phyloP scores from a whole-genome alignment of 2,329 filamentous ascomycete species.

The Neophaeococcomyces mojaviensis region DNA sequence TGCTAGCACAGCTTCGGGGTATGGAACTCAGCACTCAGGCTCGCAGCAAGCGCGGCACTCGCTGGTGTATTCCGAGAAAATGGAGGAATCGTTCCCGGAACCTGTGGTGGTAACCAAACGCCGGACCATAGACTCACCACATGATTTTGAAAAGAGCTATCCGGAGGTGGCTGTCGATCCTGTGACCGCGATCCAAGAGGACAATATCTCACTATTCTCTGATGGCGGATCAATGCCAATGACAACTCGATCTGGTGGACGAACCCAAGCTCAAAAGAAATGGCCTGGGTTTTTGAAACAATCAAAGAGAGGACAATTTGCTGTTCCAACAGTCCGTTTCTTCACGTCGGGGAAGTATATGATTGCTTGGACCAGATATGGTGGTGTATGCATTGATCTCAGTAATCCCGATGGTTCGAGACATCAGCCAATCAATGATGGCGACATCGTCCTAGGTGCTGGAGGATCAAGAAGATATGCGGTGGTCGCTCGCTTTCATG shows the following conservation, averaged over 20 bases:
- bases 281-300: not conserved
- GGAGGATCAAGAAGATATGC: slow-evolving; percentile 1
- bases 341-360: slow-evolving; percentile 5
- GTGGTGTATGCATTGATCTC: not conserved
- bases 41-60: not conserved
- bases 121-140: not conserved
- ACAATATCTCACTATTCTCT: slow-evolving; percentile 6
- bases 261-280: not conserved
- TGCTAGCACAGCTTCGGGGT: not conserved
- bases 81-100: not conserved
- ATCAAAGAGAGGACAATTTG: not conserved
- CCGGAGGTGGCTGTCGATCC: slow-evolving; percentile 5
- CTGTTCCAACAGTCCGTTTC: slow-evolving; percentile 1
- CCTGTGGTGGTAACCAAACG: not conserved
- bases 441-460: slow-evolving; percentile 1
- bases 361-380: slow-evolving; percentile 6
- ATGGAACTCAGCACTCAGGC: not conserved
- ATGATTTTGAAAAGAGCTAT: slow-evolving; percentile 6
- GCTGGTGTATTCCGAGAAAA: slow-evolving; percentile 1
- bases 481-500: not conserved
- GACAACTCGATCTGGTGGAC: not conserved
- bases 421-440: not conserved
- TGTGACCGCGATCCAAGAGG: slow-evolving; percentile 4
- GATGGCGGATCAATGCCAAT: not conserved
- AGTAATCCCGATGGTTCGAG: not conserved